A percentile compares a stretch with the other conserved stretches of the same genome.
phyloP scores from a whole-genome alignment of 257 asterid species.

The Misopates orontium region DNA sequence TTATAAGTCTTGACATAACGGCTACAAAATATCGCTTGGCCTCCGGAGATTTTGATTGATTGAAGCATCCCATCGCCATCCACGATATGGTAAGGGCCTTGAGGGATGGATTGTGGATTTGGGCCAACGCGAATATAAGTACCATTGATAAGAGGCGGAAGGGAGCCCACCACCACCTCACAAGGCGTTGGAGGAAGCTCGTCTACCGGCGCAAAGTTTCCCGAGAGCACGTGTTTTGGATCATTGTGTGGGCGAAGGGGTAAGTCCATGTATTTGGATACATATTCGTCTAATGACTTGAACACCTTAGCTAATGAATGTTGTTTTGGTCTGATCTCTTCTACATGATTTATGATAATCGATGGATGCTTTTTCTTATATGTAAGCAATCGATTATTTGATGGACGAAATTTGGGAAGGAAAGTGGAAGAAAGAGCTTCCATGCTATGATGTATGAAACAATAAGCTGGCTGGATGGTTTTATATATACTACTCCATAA shows the following conservation, averaged over 20 bases:
- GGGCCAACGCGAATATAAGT: conserved; percentile 73
- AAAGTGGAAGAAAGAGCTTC: conserved; percentile 50
- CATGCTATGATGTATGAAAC: too few species aligned
- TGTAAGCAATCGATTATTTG: background rate
- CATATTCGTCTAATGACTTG: conserved; percentile 38
- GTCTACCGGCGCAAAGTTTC: conserved; percentile 49
- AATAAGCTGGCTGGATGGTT: too few species aligned
- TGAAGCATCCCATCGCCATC: conserved; percentile 89
- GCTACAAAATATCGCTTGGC: conserved; percentile 59
- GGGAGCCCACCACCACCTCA: conserved; percentile 48
- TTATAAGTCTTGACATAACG: conserved; percentile 66
- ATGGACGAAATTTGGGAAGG: conserved; percentile 30
- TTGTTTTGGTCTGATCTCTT: conserved; percentile 1
- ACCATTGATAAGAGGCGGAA: conserved; percentile 53
- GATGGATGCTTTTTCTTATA: background rate
- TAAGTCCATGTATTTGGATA: conserved; percentile 39
- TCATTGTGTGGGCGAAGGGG: conserved; percentile 48
- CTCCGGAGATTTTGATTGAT: conserved; percentile 43
- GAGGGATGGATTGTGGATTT: conserved; percentile 63
- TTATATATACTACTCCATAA: too few species aligned
- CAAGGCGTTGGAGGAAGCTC: conserved; percentile 68
- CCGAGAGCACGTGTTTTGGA: conserved; percentile 44
- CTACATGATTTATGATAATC: background rate
- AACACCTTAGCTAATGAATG: conserved; percentile 23
- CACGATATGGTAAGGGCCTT: conserved; percentile 60